These are phyloP conservation scores for Rhodotorula paludigena DNA, from an alignment of 768 basidiomycete genomes.

Conservation along the genomic window DNA sequence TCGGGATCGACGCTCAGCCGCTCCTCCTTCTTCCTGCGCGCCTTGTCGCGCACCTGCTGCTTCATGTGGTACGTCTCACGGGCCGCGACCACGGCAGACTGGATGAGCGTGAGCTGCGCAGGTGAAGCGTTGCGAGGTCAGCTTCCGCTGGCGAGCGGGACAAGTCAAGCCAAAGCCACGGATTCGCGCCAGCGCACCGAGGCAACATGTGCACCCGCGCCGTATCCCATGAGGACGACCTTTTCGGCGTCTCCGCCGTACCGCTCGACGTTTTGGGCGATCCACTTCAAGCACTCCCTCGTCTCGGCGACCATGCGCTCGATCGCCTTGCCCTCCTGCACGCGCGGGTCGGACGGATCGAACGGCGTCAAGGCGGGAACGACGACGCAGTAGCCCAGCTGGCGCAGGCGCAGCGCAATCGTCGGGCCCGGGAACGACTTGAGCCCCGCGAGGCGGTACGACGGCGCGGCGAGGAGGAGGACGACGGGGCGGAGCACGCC, in stretches of 20 bases:
- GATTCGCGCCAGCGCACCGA: neutral
- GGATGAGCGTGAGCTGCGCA: neutral
- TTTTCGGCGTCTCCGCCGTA: conserved; percentile 3
- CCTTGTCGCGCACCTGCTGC: neutral
- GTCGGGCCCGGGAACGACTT: conserved; percentile 6
- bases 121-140: neutral
- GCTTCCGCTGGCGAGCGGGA: neutral
- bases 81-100: conserved; percentile 4
- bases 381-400: conserved; percentile 9
- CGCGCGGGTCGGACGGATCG: too few relatives aligned
- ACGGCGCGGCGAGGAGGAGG: conserved; percentile 4
- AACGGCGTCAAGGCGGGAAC: conserved; percentile 12
- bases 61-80: neutral
- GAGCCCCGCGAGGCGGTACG: conserved; percentile 5
- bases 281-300: conserved; percentile 4
- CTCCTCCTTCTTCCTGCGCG: too few relatives aligned
- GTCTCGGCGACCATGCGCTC: conserved; percentile 3
- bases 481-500: neutral
- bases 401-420: conserved; percentile 10
- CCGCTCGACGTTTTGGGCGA: neutral
- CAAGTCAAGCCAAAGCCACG: neutral
- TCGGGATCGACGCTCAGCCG: neutral
- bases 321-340: neutral
- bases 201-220: conserved; percentile 6
- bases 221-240: conserved; percentile 1